Evolutionary conservation across 129 eudicot genomes (phyloP).

Genomic region (Centaurea solstitialis): DNA sequence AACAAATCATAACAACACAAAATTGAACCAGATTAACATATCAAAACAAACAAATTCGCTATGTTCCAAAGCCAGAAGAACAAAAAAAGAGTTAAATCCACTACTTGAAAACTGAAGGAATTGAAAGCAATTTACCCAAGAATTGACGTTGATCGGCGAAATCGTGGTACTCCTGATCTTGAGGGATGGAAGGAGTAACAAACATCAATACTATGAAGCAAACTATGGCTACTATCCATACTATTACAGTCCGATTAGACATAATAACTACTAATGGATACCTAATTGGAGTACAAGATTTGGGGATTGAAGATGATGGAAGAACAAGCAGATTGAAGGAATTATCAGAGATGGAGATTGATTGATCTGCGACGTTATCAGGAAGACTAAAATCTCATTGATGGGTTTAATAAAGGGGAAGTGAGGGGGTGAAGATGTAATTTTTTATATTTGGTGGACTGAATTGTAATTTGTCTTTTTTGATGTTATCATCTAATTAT

Average conservation of each 20-base stretch:
- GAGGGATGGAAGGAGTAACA: constrained; percentile 80
- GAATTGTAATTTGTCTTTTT: not conserved
- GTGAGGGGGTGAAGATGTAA: constrained; percentile 7
- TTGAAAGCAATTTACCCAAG: constrained; percentile 39
- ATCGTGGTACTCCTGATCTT: constrained; percentile 75
- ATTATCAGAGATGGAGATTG: constrained; percentile 14
- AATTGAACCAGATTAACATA: no score
- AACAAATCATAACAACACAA: constrained; percentile 7
- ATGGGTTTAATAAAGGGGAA: not conserved
- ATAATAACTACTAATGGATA: not conserved
- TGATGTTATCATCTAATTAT: not conserved
- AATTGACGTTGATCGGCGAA: constrained; percentile 78
- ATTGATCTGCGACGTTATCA: constrained; percentile 3
- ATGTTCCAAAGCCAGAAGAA: no score
- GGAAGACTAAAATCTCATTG: not conserved
- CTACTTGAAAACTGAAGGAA: not conserved
- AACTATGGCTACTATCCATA: constrained; percentile 60
- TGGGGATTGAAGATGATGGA: not conserved
- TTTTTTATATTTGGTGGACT: constrained; percentile 2
- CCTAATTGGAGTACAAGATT: constrained; percentile 4
- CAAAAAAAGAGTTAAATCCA: no score
- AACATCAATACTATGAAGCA: constrained; percentile 73
- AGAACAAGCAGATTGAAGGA: not conserved
- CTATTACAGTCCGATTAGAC: constrained; percentile 37
- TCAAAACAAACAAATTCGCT: no score